Evolutionary conservation across 805 yeast genomes (phyloP).

Genomic region (Lipomyces kockii): DNA sequence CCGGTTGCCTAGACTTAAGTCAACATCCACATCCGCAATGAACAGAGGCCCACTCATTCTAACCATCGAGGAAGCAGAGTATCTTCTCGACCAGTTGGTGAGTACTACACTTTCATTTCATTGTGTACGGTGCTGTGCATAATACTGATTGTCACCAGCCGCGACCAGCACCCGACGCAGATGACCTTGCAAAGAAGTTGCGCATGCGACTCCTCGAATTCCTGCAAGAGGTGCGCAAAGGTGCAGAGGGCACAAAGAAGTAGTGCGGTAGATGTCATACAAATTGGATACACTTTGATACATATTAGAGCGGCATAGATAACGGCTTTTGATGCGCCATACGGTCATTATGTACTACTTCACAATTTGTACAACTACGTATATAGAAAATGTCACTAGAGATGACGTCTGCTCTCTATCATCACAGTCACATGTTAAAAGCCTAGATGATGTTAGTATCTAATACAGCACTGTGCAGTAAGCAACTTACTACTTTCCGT

Average conservation of each 20-base stretch:
- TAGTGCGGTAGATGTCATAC: not conserved
- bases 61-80: conserved; percentile 37
- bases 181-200: conserved; percentile 26
- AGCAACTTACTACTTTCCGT: conserved; percentile 27
- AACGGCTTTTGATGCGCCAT: too few species aligned
- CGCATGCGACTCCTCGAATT: conserved; percentile 28
- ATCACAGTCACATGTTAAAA: not conserved
- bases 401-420: not conserved
- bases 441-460: not conserved
- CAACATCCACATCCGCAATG: conserved; percentile 20
- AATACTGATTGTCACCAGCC: conserved; percentile 6
- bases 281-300: not conserved
- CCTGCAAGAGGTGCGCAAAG: conserved; percentile 32
- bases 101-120: conserved; percentile 1
- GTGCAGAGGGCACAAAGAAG: conserved; percentile 33
- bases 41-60: conserved; percentile 34
- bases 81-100: conserved; percentile 35
- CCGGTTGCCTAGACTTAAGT: too few species aligned
- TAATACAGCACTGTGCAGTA: not conserved
- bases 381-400: not conserved
- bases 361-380: not conserved
- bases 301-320: not conserved
- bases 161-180: conserved; percentile 29
- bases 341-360: too few species aligned
- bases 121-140: not conserved